Evolutionary conservation across 345 rosid genomes (phyloP).

Genomic region (Odontarrhena argentea): DNA sequence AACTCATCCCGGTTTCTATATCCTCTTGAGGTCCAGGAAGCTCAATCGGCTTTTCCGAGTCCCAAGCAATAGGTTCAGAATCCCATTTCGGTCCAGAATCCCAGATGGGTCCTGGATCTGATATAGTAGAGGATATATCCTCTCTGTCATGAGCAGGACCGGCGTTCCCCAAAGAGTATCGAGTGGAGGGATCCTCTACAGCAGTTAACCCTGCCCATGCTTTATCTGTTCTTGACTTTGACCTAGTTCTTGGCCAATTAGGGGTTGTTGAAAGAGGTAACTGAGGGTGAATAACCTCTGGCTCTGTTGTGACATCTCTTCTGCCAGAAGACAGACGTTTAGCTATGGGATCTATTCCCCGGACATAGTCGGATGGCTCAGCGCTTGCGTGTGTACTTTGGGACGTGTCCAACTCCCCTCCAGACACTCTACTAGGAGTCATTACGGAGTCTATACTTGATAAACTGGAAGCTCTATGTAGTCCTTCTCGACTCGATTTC

Average conservation of each 20-base stretch:
- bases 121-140: constrained; percentile 93
- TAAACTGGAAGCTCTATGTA: constrained; percentile 96
- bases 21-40: constrained; percentile 84
- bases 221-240: constrained; percentile 88
- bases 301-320: constrained; percentile 65
- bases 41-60: constrained; percentile 76
- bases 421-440: constrained; percentile 59
- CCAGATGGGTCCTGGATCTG: constrained; percentile 99
- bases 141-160: constrained; percentile 74
- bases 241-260: constrained; percentile 96
- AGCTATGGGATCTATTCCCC: constrained; percentile 86
- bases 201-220: constrained; percentile 81
- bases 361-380: constrained; percentile 93
- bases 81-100: constrained; percentile 98
- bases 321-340: constrained; percentile 85
- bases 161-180: constrained; percentile 77
- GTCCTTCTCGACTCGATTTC: constrained; percentile 73
- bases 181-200: constrained; percentile 64
- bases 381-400: constrained; percentile 78
- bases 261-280: constrained; percentile 72
- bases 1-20: constrained; percentile 60
- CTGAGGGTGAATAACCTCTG: constrained; percentile 92
- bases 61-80: constrained; percentile 69
- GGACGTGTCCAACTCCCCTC: constrained; percentile 73
- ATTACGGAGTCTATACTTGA: constrained; percentile 97